phyloP scores from a whole-genome alignment of 192 early-diverging fungal genomes.

The Coemansia sp. region DNA sequence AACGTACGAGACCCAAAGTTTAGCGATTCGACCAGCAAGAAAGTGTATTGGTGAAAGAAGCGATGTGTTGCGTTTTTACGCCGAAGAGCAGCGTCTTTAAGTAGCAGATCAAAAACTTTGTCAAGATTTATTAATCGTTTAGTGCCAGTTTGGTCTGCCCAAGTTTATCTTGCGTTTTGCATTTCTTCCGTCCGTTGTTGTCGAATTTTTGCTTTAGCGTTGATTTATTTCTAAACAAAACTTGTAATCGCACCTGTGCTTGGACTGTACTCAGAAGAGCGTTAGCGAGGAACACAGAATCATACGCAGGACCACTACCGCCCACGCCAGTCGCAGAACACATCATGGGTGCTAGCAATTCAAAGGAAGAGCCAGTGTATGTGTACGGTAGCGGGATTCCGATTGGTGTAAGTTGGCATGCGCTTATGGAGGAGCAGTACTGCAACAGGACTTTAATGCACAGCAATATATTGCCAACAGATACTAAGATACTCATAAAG shows the following conservation, averaged over 20 bases:
- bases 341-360: conserved; percentile 51
- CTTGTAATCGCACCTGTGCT: background rate
- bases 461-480: background rate
- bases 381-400: conserved; percentile 43
- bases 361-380: conserved; percentile 46
- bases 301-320: background rate
- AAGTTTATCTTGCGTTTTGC: background rate
- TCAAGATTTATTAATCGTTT: background rate
- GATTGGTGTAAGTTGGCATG: conserved; percentile 40
- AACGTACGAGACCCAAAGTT: background rate
- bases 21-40: background rate
- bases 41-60: background rate
- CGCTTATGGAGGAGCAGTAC: background rate
- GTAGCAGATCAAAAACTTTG: background rate
- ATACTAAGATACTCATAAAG: background rate
- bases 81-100: background rate
- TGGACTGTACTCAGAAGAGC: background rate
- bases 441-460: background rate
- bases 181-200: background rate
- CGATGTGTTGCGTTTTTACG: background rate
- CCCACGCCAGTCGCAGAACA: background rate
- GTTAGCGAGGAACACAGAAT: background rate
- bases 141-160: background rate
- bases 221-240: background rate
- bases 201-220: background rate